Evolutionary conservation across 371 early-diverging fungal species (phyloP).

Genomic region (Lichtheimia ramosa): DNA sequence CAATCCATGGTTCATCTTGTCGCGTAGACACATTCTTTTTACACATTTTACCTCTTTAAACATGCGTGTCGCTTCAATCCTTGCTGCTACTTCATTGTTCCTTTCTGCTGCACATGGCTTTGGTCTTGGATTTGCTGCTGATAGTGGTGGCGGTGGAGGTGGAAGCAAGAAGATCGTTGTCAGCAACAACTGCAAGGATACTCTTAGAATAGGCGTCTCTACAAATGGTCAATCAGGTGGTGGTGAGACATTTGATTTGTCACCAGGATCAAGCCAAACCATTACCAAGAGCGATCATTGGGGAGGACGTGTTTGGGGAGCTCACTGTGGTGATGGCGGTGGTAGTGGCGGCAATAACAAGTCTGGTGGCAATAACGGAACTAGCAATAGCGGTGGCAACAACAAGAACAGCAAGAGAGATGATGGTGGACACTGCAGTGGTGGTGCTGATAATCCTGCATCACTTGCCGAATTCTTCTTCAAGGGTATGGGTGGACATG

Average conservation of each 20-base stretch:
- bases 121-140: conserved; percentile 6
- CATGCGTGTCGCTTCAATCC: conserved; percentile 1
- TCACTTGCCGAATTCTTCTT: conserved; percentile 51
- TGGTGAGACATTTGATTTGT: conserved; percentile 34
- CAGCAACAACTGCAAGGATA: conserved; percentile 31
- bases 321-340: conserved; percentile 31
- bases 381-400: conserved; percentile 11
- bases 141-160: not conserved
- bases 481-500: conserved; percentile 34
- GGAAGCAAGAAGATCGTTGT: conserved; percentile 25
- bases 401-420: conserved; percentile 5
- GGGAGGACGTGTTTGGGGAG: conserved; percentile 52
- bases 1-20: not conserved
- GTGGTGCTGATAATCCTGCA: conserved; percentile 48
- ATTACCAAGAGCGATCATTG: conserved; percentile 34
- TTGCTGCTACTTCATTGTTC: not conserved
- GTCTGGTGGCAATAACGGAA: not conserved
- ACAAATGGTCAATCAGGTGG: conserved; percentile 34
- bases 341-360: too few species aligned
- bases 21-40: not conserved
- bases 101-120: not conserved
- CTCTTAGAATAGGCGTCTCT: conserved; percentile 33
- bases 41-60: not conserved
- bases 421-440: conserved; percentile 18
- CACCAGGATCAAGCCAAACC: conserved; percentile 26